Evolutionary conservation across 2,329 filamentous ascomycete genomes (phyloP).

Genomic region (Phialocephala sp.): DNA sequence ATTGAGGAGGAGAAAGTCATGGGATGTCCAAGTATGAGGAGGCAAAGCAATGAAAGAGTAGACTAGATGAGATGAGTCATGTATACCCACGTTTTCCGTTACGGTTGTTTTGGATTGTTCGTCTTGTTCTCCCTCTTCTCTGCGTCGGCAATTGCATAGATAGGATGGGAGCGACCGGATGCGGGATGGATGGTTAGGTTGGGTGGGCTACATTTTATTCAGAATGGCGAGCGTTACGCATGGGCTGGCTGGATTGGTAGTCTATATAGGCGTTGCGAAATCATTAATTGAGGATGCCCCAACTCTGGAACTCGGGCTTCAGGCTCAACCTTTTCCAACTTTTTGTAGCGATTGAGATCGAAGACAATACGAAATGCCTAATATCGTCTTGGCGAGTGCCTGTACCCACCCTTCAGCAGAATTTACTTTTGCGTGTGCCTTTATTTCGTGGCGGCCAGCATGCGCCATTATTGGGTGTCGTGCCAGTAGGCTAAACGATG

Average conservation of each 20-base stretch:
- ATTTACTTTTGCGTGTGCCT: background rate
- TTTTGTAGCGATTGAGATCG: background rate
- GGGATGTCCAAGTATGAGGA: conserved; percentile 6
- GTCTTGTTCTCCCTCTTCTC: conserved; percentile 1
- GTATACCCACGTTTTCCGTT: conserved; percentile 41
- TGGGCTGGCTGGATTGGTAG: background rate
- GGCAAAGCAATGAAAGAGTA: conserved; percentile 10
- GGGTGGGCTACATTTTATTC: conserved; percentile 9
- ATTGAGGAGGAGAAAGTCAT: conserved; percentile 6
- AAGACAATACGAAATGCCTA: background rate
- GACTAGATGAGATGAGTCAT: conserved; percentile 37
- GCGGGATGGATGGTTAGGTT: background rate
- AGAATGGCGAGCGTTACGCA: background rate
- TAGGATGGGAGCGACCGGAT: conserved; percentile 6
- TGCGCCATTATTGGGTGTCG: background rate
- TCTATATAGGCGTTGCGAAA: conserved; percentile 11
- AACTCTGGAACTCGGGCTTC: background rate
- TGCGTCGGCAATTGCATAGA: conserved; percentile 11
- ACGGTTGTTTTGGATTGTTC: conserved; percentile 10
- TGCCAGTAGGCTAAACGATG: background rate
- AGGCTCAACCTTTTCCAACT: background rate
- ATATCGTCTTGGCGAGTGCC: background rate
- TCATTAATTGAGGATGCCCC: conserved; percentile 8
- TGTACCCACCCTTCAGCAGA: background rate
- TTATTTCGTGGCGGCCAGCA: background rate